A percentile compares a stretch with the other conserved stretches of the same genome.
Evolutionary conservation across 441 rosid species (phyloP).

Genomic region (Oxalis stricta): DNA sequence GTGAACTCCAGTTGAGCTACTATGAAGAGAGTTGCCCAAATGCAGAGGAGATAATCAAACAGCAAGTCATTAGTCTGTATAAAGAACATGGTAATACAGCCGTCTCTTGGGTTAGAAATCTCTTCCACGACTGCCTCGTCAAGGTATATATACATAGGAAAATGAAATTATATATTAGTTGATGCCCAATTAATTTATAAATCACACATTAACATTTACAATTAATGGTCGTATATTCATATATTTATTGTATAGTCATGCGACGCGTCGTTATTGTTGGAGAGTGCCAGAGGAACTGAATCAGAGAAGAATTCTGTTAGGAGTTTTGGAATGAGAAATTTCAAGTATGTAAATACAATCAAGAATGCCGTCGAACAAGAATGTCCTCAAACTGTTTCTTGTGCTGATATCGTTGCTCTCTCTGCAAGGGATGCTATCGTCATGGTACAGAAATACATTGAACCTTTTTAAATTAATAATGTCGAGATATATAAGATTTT

Average conservation of each 20-base stretch:
- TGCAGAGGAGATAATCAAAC: constrained; percentile 78
- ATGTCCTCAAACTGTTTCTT: constrained; percentile 89
- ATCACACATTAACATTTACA: too few species aligned
- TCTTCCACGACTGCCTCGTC: constrained; percentile 97
- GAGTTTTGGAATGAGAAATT: constrained; percentile 91
- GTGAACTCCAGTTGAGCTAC: too few species aligned
- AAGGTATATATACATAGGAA: too few species aligned
- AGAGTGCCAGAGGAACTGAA: constrained; percentile 82
- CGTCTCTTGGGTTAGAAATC: constrained; percentile 94
- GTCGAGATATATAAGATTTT: too few species aligned
- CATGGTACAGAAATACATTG: too few species aligned
- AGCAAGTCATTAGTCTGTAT: constrained; percentile 86
- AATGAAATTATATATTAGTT: too few species aligned
- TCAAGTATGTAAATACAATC: constrained; percentile 74
- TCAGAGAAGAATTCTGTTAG: constrained; percentile 95
- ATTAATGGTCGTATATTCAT: too few species aligned
- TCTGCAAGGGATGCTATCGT: constrained; percentile 86
- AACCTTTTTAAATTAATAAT: background rate
- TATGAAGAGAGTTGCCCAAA: constrained; percentile 89
- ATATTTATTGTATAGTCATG: constrained; percentile 41
- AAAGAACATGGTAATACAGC: constrained; percentile 99
- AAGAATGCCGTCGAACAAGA: constrained; percentile 94
- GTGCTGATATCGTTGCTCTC: constrained; percentile 76
- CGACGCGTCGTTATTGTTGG: constrained; percentile 90
- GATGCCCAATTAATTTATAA: too few species aligned